Evolutionary conservation across 768 basidiomycete species (phyloP), one percentile per base, ranked within the genome.

Genomic region (Erythrobasidium yunnanense): DNA sequence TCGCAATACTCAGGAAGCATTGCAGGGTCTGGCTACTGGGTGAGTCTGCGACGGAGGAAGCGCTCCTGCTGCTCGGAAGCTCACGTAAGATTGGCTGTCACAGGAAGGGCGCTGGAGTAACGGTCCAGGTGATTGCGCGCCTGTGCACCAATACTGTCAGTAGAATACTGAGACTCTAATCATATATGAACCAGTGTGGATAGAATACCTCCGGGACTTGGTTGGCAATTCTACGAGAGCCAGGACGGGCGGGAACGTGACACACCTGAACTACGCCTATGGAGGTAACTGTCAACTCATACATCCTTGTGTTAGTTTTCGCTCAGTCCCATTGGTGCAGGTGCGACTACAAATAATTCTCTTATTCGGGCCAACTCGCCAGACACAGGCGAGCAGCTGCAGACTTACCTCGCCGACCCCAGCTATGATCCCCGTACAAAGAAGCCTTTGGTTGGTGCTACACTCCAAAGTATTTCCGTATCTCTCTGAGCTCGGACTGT

Each of bases 211-310:
- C 5, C n/a, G 42, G 25, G 49, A 51, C 18, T 32, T 22, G 7
- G 47, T 63, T 29, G 60, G 60, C 2, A 25, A 27, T 22, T 42
- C 11, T 11, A 42, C 38, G 38, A 11, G n/a, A 42, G 11, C 38
- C n/a, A n/a, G 11, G 11, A 42, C 11, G 11, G 38, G 38, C 38
- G 38, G 38, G 38, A 25, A 63, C 29, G 60, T 63, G 7, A 63
- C 60, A 18, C 60, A 50, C 11, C 27, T 50, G 4, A 51, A 63
- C 29, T 63, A 63, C 22, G 60, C 60, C 7, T 63, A 63, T 32
- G 60, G 47, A 25, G 47, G 60, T 29, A 29, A 46, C 2, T 34
- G 42, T 27, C 18, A 25, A 63, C 27, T 32, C 27, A 17, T 51
- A 29, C 22, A 49, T 51, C 38, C 38, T 42, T n/a, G 11, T n/a